Conservation (phyloP, 73 alveolate genomes). For the Diophrys sp. region DNA sequence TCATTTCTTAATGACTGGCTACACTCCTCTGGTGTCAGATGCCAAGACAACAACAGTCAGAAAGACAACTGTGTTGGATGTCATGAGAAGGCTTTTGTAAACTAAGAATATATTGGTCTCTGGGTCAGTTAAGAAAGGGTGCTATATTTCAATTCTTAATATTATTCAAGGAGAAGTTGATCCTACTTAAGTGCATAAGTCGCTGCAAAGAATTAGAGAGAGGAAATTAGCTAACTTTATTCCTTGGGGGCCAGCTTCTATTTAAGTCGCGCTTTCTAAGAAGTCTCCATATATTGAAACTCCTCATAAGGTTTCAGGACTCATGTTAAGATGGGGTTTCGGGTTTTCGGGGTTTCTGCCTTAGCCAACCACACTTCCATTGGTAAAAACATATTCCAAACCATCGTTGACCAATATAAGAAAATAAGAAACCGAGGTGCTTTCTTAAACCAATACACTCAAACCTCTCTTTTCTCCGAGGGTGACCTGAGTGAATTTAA, state of each 20-base stretch:
- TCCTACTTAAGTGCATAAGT: conserved; percentile 99
- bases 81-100: conserved; percentile 95
- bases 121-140: conserved; percentile 86
- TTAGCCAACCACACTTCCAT: conserved; percentile 99
- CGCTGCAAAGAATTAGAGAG: conserved; percentile 95
- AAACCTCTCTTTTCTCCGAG: conserved; percentile 81
- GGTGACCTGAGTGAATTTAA: conserved; percentile 82
- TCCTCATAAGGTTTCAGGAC: conserved; percentile 97
- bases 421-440: conserved; percentile 93
- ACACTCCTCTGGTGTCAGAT: conserved; percentile 97
- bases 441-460: conserved; percentile 85
- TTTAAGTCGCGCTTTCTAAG: conserved; percentile 96
- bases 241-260: conserved; percentile 99
- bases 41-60: conserved; percentile 86
- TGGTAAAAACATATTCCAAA: conserved; percentile 69
- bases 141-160: conserved; percentile 94
- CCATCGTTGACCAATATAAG: conserved; percentile 81
- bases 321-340: no score
- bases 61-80: conserved; percentile 98
- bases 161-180: conserved; percentile 99
- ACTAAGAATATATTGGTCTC: conserved; percentile 98
- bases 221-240: conserved; percentile 97
- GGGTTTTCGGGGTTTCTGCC: no score
- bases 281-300: conserved; percentile 94
- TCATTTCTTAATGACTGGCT: conserved; percentile 99